phyloP scores from a whole-genome alignment of 139 green algal genomes.

The Chlorella vulgaris region DNA sequence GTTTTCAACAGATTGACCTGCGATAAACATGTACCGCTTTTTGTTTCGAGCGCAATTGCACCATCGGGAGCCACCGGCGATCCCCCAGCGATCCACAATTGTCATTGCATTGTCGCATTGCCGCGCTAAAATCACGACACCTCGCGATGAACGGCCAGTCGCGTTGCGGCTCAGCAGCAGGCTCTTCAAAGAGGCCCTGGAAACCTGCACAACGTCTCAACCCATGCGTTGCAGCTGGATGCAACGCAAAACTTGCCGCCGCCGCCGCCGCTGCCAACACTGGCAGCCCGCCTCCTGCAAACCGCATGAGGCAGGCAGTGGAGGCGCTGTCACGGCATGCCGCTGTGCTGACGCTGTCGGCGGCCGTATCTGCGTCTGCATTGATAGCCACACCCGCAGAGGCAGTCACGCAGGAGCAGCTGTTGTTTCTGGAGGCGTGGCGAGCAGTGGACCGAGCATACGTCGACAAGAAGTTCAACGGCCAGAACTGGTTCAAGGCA shows the following conservation, averaged over 20 bases:
- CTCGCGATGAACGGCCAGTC: no score
- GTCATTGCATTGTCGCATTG: no score
- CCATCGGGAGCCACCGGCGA: no score
- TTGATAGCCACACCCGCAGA: conserved; percentile 24
- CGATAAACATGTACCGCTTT: no score
- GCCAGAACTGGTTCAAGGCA: conserved; percentile 90
- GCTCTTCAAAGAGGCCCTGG: no score
- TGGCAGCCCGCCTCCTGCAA: neutral
- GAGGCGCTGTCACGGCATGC: neutral
- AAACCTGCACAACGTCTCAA: neutral
- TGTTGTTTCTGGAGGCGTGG: conserved; percentile 97
- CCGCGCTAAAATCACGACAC: no score
- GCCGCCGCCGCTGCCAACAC: neutral
- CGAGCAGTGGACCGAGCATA: conserved; percentile 93
- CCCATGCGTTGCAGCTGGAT: neutral
- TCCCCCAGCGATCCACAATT: no score
- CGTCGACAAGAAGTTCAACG: conserved; percentile 98
- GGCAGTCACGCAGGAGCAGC: conserved; percentile 89
- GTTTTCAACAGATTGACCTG: no score
- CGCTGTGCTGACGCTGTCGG: neutral
- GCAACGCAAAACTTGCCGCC: neutral
- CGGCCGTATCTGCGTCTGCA: neutral
- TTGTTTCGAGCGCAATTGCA: no score
- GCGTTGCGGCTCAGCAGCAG: no score
- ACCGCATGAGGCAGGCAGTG: neutral